A percentile compares a stretch with the other conserved stretches of the same genome.
phyloP scores from a whole-genome alignment of 2,329 filamentous ascomycete species.

The Colletotrichum tanaceti region DNA sequence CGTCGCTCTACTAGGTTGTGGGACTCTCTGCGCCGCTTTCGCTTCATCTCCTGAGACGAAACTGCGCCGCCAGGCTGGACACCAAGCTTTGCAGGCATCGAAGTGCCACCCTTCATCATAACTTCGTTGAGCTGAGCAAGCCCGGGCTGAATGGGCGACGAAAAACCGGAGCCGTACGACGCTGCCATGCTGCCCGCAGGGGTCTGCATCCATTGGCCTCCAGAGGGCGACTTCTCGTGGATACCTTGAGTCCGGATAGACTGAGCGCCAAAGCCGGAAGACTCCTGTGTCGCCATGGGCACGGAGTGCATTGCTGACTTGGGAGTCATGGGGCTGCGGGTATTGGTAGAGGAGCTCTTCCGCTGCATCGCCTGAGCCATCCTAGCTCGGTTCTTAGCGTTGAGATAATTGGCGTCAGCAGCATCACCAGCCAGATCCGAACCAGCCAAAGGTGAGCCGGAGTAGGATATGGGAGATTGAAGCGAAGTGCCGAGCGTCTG shows the following conservation, averaged over 20 bases:
- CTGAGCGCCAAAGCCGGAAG: constrained; percentile 78
- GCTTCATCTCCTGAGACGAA: constrained; percentile 92
- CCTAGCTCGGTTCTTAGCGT: constrained; percentile 67
- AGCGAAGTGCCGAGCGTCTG: constrained; percentile 67
- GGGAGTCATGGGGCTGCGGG: constrained; percentile 83
- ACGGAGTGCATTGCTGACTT: constrained; percentile 83
- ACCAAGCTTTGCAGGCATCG: constrained; percentile 87
- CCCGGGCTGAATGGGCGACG: constrained; percentile 78
- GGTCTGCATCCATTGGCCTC: constrained; percentile 87
- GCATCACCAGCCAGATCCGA: constrained; percentile 62
- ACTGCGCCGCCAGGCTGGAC: constrained; percentile 61
- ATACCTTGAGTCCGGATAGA: constrained; percentile 77
- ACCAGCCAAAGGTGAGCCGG: constrained; percentile 61
- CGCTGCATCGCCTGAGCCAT: constrained; percentile 74
- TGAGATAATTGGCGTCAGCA: constrained; percentile 66
- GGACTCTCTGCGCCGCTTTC: constrained; percentile 88
- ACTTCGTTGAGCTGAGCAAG: constrained; percentile 88
- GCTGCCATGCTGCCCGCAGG: constrained; percentile 82
- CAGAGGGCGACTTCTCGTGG: constrained; percentile 85
- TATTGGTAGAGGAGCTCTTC: constrained; percentile 82
- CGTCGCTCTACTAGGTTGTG: constrained; percentile 97
- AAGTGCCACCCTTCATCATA: constrained; percentile 86
- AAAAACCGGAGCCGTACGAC: constrained; percentile 88
- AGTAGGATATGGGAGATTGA: constrained; percentile 64
- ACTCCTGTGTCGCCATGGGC: constrained; percentile 75